Base-by-base conservation (phyloP, 495 filamentous ascomycete species). In the Bacidia gigantensis region DNA sequence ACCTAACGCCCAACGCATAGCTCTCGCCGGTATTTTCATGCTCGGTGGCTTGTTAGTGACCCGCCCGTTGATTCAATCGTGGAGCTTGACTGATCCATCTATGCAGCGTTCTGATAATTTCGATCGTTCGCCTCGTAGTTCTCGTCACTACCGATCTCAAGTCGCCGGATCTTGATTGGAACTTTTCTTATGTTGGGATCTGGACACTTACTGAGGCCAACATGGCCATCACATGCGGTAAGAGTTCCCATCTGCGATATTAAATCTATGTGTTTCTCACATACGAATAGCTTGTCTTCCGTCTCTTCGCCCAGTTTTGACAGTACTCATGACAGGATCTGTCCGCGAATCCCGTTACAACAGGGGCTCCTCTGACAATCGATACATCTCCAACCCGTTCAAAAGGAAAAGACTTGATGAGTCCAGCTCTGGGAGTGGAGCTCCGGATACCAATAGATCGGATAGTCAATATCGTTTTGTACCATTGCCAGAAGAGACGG, bases 1-100 rank as follows among this genome's bases (percentile, higher is more conserved):
- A 14, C 70, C 70, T 0, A 51, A 25, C 22, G 65, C 62, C 42
- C 70, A 74, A 46, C 72, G 68, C 53, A 17, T 74, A 12, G 71
- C 68, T 3, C 52, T 77, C n/a, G 67, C 69, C 56, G 65, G 51
- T 11, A 59, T 77, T 38, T 77, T 77, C 52, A 62, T 69, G 0
- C 60, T 75, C 0, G 73, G 73, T 46, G 62, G 60, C 58, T 73
- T 71, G 73, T 73, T 60, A 55, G 68, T 63, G 17, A 10, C 12
- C 14, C 0, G 20, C 14, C 44, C 14, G 24, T 20, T 35, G 29
- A 7, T 14, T 5, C 29, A 24, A 46, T 12, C 21, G 1, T 2
- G 3, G 3, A 46, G 3, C 35, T 25, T 10, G 10, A 41, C 25
- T 18, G n/a, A 50, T n/a, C 9, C 45, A 7, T n/a, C n/a, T 35